phyloP scores from a whole-genome alignment of 1,139 yeast species.

The Hyphopichia fennica region DNA sequence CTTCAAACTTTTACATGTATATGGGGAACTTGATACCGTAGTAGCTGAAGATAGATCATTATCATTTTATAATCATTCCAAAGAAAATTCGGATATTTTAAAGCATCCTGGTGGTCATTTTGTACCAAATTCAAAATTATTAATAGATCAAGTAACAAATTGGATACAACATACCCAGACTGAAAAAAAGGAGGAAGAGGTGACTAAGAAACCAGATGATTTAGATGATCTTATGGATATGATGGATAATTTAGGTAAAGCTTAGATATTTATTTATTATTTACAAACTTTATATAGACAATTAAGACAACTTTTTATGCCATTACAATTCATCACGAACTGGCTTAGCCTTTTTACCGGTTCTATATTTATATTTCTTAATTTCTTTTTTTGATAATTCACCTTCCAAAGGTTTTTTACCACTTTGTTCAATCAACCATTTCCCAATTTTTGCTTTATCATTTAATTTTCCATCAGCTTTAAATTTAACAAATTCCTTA shows the following conservation, averaged over 20 bases:
- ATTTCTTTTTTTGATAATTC: slow-evolving; percentile 36
- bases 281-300: background rate
- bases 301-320: background rate
- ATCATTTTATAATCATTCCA: slow-evolving; percentile 55
- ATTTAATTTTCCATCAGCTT: slow-evolving; percentile 22
- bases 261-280: slow-evolving; percentile 6
- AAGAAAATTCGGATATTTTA: slow-evolving; percentile 45
- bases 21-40: slow-evolving; percentile 87
- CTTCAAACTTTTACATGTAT: slow-evolving; percentile 62
- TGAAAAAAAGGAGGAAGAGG: slow-evolving; percentile 13
- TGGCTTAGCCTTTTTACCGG: slow-evolving; percentile 23
- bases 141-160: slow-evolving; percentile 55
- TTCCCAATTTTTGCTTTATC: slow-evolving; percentile 32
- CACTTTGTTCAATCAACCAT: slow-evolving; percentile 34
- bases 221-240: slow-evolving; percentile 34
- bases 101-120: slow-evolving; percentile 87
- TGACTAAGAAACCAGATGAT: slow-evolving; percentile 21
- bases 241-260: slow-evolving; percentile 38
- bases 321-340: slow-evolving; percentile 39
- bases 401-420: slow-evolving; percentile 37
- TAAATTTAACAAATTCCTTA: slow-evolving; percentile 21
- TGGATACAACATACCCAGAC: slow-evolving; percentile 44
- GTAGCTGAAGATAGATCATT: slow-evolving; percentile 73
- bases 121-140: slow-evolving; percentile 70
- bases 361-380: slow-evolving; percentile 30